phyloP scores from a whole-genome alignment of 169 alveolate species.

The Cryptosporidium sp. region DNA sequence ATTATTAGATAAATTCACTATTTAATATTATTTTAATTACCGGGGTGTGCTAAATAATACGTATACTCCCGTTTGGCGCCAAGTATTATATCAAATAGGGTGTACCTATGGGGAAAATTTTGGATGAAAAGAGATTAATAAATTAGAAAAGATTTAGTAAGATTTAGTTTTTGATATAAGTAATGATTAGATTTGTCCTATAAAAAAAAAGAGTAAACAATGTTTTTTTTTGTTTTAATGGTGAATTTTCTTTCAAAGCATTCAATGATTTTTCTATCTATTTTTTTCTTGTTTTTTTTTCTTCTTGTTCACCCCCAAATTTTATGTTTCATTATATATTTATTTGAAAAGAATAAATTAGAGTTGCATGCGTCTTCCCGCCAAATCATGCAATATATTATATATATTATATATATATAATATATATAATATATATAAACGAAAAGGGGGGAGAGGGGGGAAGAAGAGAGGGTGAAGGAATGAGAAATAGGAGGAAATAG shows the following conservation, averaged over 20 bases:
- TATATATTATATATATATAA: background rate
- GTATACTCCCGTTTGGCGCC: constrained; percentile 64
- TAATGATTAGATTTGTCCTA: no score
- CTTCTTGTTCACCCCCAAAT: background rate
- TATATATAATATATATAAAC: no score
- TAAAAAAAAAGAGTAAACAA: no score
- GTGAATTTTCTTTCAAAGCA: no score
- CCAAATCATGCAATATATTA: background rate
- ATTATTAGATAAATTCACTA: constrained; percentile 59
- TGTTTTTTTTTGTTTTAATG: no score
- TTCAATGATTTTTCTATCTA: background rate
- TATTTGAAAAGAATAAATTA: no score
- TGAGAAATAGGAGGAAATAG: no score
- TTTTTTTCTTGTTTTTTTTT: background rate
- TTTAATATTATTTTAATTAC: background rate
- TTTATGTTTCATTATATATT: background rate
- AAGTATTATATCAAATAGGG: constrained; percentile 1
- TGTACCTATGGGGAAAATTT: constrained; percentile 8
- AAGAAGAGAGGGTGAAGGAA: background rate
- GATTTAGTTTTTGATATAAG: background rate
- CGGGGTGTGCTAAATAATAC: constrained; percentile 60
- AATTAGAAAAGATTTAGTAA: no score
- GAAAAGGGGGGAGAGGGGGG: background rate
- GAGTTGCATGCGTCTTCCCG: background rate
- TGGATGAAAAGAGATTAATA: no score